Base-by-base conservation (phyloP, 805 yeast species). In the Wickerhamiella azymoides region DNA sequence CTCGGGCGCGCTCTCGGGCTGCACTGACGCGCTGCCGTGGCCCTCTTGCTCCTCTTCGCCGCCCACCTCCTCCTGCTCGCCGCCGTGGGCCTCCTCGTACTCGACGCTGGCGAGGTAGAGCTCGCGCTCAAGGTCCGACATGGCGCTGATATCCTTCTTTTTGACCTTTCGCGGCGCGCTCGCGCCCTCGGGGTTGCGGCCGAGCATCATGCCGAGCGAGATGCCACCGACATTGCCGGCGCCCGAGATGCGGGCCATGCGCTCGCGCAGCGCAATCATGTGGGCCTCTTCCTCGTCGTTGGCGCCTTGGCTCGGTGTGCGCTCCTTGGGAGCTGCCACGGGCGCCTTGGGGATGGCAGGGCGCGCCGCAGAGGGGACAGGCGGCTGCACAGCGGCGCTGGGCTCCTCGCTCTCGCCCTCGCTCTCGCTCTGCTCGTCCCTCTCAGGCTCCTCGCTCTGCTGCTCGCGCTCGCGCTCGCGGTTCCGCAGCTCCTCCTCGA, bases 231-330 rank as follows among this genome's bases (percentile, higher is more conserved):
- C 72, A 4, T 86, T 86, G 17, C 95, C 94, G 0, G 96, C 85
- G 28, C 94, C 93, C 0, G 96, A 82, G 16, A 89, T 72, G 55
- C 80, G 84, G n/a, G 98, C 97, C 96, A 89, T 89, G 50, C 96
- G 74, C 52, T 83, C 96, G 17, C 93, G 79, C 45, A 89, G 68
- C 6, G 80, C 84, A 40, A 80, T 73, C 55, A 92, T 74, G 47
- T 80, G 74, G 5, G 79, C 69, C 3, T 68, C 77, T 2, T 67
- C 75, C 2, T 70, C 73, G 2, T 65, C 73, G 9, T 60, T 65
- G 1, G 62, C 70, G 1, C 24, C 24, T 7, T 21, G 24, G 24
- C 24, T 28, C 10, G 14, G 33, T 13, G 14, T 13, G 33, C 52
- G 59, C n/a, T 58, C 62, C 3, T 58, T 57, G 1, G n/a, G n/a